These are phyloP conservation scores for Epichloe uncinata DNA, from an alignment of 2,329 filamentous ascomycete genomes.

Conservation along the genomic window DNA sequence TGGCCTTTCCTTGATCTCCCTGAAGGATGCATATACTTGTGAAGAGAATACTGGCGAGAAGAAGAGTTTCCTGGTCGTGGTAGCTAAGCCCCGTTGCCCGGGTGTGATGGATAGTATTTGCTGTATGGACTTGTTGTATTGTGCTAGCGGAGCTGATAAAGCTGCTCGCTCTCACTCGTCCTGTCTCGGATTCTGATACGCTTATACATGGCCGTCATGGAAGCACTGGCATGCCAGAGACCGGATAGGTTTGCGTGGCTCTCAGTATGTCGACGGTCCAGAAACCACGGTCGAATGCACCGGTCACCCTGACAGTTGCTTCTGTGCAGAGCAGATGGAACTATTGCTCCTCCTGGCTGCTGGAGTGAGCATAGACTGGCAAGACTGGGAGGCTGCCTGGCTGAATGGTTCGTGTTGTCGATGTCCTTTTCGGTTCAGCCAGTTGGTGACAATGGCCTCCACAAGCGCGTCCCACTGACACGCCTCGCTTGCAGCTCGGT, in stretches of 20 bases:
- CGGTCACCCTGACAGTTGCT: background rate
- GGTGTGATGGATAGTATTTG: constrained; percentile 5
- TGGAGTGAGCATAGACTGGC: background rate
- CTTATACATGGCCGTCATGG: constrained; percentile 3
- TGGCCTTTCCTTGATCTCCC: constrained; percentile 6
- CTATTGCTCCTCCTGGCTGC: constrained; percentile 5
- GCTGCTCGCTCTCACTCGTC: constrained; percentile 13
- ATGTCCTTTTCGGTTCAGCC: background rate
- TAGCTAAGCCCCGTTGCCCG: background rate
- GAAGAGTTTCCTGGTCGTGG: constrained; percentile 6
- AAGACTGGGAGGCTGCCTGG: background rate
- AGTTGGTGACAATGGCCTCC: background rate
- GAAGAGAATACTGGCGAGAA: constrained; percentile 7
- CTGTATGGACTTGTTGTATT: constrained; percentile 7
- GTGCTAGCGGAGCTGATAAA: constrained; percentile 6
- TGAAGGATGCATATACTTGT: constrained; percentile 7
- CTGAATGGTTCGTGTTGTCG: background rate
- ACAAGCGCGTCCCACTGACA: background rate
- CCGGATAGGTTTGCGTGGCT: constrained; percentile 4
- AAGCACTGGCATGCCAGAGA: constrained; percentile 5
- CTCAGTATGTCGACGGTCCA: constrained; percentile 4
- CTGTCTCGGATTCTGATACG: constrained; percentile 12
- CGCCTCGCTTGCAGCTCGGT: constrained; percentile 1
- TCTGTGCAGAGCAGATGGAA: constrained; percentile 7
- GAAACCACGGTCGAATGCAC: constrained; percentile 5